A percentile compares a stretch with the other conserved stretches of the same genome.
Conservation (phyloP, 352 stramenopile species). For the Globisporangium abappressorium region DNA sequence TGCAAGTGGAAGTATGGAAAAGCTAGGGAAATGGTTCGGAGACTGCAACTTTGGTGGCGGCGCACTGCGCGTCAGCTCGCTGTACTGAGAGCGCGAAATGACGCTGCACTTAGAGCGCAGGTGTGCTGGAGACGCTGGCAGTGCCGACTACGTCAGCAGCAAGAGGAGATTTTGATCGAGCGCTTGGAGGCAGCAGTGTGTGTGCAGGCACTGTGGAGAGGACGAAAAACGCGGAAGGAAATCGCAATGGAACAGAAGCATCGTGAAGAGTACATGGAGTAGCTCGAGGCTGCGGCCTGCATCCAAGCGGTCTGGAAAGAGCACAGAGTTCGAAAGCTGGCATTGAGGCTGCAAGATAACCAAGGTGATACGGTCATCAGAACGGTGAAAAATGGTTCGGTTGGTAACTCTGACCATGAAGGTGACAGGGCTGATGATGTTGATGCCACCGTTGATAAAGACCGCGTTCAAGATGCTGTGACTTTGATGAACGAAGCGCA, state of each 20-base stretch:
- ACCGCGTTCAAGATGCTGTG: neutral
- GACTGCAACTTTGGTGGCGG: constrained; percentile 57
- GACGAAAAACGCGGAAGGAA: constrained; percentile 18
- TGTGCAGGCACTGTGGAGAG: constrained; percentile 47
- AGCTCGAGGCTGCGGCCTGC: constrained; percentile 34
- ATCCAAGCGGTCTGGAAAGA: constrained; percentile 47
- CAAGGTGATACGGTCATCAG: constrained; percentile 4
- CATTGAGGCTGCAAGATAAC: constrained; percentile 20
- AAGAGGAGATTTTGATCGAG: constrained; percentile 3
- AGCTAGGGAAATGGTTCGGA: constrained; percentile 1
- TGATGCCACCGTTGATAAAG: neutral
- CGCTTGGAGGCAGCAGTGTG: constrained; percentile 35
- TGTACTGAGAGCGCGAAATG: neutral
- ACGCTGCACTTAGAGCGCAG: neutral
- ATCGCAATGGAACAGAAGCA: constrained; percentile 22
- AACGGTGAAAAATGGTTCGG: neutral
- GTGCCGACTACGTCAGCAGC: neutral
- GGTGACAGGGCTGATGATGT: neutral
- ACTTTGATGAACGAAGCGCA: neutral
- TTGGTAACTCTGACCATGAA: neutral
- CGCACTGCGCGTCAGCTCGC: neutral
- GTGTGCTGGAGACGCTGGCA: neutral
- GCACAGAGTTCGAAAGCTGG: constrained; percentile 18
- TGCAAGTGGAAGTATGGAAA: constrained; percentile 20
- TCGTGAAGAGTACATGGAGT: constrained; percentile 19